Evolutionary conservation across 805 yeast species (phyloP), one percentile per base, ranked within the genome.

Genomic region (Peterozyma xylosa): DNA sequence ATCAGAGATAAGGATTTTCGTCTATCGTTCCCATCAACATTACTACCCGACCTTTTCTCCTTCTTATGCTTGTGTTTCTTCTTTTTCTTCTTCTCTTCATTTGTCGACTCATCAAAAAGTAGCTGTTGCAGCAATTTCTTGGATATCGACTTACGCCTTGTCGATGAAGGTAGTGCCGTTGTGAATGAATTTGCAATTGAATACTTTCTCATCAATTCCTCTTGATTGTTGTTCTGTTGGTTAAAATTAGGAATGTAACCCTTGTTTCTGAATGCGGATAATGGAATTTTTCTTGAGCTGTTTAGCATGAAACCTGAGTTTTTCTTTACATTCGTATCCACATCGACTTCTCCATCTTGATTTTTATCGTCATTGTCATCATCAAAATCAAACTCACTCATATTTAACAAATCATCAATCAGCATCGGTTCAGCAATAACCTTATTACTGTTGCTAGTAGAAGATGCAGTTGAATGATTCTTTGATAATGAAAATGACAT

Each of bases 181-280:
- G 41, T 11, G 34, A 32, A 36, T 13, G n/a, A 13, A 36, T 17
- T 36, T 5, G 47, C 35, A n/a, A 40, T 21, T 13, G 47, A 39
- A 35, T 35, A 44, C 14, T 43, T 33, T 6, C 47, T 37, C 35
- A 41, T 36, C 21, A 13, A 15, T 13, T 29, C 27, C 1, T 27
- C 29, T 11, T 30, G 34, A 16, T 30, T 37, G 21, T 33, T 34
- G 30, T 30, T 37, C 11, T 38, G 39, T 11, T 38, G 30, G 14
- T 51, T 52, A 21, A 21, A 21, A 21, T 21, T 21, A 36, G 55
- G 52, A 13, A 61, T 48, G 14, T 76, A 62, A 11, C 85, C 84
- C 55, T 88, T 83, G 63, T 88, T 90, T 56, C 98, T 70, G 60
- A 91, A 91, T 1, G 97, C 97, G 2, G 95, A 86, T 35, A 90